These are phyloP conservation scores for Plectosphaerella cucumerina DNA, from an alignment of 2,329 filamentous ascomycete genomes.

Conservation along the genomic window DNA sequence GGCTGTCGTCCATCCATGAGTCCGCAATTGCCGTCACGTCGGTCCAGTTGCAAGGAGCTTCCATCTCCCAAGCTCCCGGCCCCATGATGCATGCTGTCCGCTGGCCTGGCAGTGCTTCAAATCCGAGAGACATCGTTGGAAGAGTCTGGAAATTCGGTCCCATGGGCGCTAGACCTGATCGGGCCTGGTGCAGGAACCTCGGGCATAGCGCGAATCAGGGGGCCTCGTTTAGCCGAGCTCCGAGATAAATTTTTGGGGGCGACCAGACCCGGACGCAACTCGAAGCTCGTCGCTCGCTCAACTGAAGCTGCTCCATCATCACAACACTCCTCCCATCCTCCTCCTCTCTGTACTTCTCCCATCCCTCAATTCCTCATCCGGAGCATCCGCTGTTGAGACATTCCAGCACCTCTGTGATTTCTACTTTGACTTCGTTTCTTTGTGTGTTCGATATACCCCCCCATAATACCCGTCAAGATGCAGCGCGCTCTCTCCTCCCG, in stretches of 20 bases:
- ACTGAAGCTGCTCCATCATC: slow-evolving; percentile 5
- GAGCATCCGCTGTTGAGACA: slow-evolving; percentile 8
- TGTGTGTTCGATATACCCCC: slow-evolving; percentile 22
- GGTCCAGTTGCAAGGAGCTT: no score
- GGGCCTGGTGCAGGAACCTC: slow-evolving; percentile 21
- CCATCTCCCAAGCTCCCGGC: no score
- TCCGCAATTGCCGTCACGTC: no score
- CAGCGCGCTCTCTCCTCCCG: slow-evolving; percentile 88
- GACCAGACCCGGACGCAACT: slow-evolving; percentile 18
- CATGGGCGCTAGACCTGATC: slow-evolving; percentile 21
- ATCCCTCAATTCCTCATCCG: slow-evolving; percentile 17
- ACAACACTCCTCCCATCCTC: slow-evolving; percentile 10
- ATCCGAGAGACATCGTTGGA: slow-evolving; percentile 27
- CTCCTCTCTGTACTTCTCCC: slow-evolving; percentile 19
- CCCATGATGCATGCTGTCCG: no score
- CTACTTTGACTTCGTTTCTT: slow-evolving; percentile 23
- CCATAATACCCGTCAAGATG: slow-evolving; percentile 57
- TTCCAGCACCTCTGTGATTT: slow-evolving; percentile 16
- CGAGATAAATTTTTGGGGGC: slow-evolving; percentile 37
- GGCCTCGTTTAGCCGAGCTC: slow-evolving; percentile 36
- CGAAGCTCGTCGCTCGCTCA: slow-evolving; percentile 9
- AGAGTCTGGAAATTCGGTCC: slow-evolving; percentile 27
- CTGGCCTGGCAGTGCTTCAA: no score
- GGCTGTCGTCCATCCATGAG: no score
- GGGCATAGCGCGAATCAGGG: slow-evolving; percentile 16